A percentile compares a stretch with the other conserved stretches of the same genome.
Evolutionary conservation across 2,329 filamentous ascomycete species (phyloP).

Genomic region (Exophiala bonariae): DNA sequence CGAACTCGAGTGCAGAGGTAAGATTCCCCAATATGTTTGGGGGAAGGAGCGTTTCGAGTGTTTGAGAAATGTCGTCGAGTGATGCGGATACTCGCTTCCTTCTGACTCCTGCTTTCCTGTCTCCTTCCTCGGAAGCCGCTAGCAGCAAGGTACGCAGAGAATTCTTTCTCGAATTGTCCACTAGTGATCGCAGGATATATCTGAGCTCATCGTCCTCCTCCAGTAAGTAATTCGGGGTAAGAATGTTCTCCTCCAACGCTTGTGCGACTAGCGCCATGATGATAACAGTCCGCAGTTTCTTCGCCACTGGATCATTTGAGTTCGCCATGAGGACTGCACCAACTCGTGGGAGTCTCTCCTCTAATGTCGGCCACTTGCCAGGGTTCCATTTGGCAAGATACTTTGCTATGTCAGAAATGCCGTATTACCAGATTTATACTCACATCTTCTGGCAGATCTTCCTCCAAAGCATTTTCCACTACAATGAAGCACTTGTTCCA

Average conservation of each 20-base stretch:
- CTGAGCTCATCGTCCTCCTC: constrained; percentile 60
- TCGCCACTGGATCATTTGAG: constrained; percentile 8
- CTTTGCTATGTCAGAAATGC: constrained; percentile 2
- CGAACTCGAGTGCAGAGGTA: constrained; percentile 3
- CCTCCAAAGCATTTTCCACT: constrained; percentile 5
- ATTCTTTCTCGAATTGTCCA: constrained; percentile 1
- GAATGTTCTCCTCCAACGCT: constrained; percentile 15
- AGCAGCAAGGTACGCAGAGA: constrained; percentile 2
- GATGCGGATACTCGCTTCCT: constrained; percentile 2
- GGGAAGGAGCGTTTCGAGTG: constrained; percentile 6
- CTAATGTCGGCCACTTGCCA: constrained; percentile 1
- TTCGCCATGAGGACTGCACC: neutral
- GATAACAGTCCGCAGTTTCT: constrained; percentile 11
- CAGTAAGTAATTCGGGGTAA: constrained; percentile 18
- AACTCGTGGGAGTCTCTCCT: constrained; percentile 8
- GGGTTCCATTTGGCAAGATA: constrained; percentile 5
- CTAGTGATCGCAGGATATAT: neutral
- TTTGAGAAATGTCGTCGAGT: constrained; percentile 1
- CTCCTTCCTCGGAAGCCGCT: constrained; percentile 7
- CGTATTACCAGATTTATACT: neutral
- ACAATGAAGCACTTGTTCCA: constrained; percentile 9
- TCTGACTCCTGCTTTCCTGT: constrained; percentile 7
- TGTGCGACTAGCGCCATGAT: constrained; percentile 14
- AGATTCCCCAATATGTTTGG: neutral
- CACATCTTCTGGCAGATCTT: constrained; percentile 9